A percentile compares a stretch with the other conserved stretches of the same genome.
These are phyloP conservation scores for Aspergillus sp. DNA, from an alignment of 2,329 filamentous ascomycete species.

Conservation along the genomic window DNA sequence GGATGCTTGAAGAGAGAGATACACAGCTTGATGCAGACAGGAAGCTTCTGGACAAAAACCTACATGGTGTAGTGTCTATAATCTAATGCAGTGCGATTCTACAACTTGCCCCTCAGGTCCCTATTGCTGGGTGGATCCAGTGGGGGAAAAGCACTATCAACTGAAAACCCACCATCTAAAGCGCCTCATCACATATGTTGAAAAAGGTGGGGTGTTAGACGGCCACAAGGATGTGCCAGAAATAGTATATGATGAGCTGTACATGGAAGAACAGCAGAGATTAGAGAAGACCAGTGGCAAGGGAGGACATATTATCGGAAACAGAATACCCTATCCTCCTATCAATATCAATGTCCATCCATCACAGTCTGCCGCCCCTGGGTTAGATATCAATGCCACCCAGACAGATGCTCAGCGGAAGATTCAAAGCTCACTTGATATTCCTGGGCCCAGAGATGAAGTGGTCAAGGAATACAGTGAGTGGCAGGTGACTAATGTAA, in stretches of 20 bases:
- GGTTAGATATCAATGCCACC: no score
- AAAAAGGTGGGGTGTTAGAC: conserved; percentile 9
- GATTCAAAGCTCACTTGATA: neutral
- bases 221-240: conserved; percentile 8
- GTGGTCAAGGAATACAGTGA: neutral
- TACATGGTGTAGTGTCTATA: neutral
- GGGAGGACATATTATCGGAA: no score
- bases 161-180: conserved; percentile 23
- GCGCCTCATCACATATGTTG: conserved; percentile 19
- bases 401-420: no score
- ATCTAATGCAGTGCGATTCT: neutral
- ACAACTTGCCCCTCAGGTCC: conserved; percentile 9
- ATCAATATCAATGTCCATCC: no score
- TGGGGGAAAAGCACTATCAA: conserved; percentile 27
- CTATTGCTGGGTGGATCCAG: conserved; percentile 27
- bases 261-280: conserved; percentile 13
- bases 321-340: no score
- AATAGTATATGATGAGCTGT: conserved; percentile 5
- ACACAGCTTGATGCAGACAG: conserved; percentile 6
- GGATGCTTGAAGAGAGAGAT: conserved; percentile 7
- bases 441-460: neutral
- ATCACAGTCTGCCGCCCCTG: no score
- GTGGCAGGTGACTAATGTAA: neutral
- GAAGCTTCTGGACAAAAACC: neutral
- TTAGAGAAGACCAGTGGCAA: conserved; percentile 6